A percentile compares a stretch with the other conserved stretches of the same genome.
These are phyloP conservation scores for Sequoia sempervirens DNA, from an alignment of 75 land plant genomes.

Conservation along the genomic window DNA sequence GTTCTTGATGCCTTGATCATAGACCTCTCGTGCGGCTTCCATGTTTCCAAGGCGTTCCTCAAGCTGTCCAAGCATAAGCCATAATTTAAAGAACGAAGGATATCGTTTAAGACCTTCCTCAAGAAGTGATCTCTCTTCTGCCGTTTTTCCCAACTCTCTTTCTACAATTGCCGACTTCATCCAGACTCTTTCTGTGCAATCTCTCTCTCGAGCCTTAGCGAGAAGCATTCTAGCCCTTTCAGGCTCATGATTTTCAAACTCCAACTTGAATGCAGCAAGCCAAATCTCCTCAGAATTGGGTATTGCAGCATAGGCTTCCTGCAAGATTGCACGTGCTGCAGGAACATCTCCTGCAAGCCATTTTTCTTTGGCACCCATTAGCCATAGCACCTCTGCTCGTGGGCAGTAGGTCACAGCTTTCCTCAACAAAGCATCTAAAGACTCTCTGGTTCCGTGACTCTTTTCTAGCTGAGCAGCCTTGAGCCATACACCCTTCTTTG, in stretches of 20 bases:
- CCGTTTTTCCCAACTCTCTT: constrained; percentile 77
- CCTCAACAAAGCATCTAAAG: constrained; percentile 73
- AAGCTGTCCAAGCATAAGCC: constrained; percentile 93
- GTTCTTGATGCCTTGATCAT: constrained; percentile 63
- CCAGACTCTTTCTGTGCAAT: constrained; percentile 93
- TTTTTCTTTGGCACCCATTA: constrained; percentile 98
- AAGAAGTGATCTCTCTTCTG: constrained; percentile 67
- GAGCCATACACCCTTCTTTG: constrained; percentile 95
- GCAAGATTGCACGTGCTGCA: constrained; percentile 77
- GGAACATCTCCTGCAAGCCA: constrained; percentile 99
- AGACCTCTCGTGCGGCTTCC: constrained; percentile 59
- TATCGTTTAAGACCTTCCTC: constrained; percentile 74
- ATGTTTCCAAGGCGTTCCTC: constrained; percentile 63
- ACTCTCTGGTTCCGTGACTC: constrained; percentile 89
- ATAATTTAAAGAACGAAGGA: constrained; percentile 76
- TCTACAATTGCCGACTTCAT: constrained; percentile 98
- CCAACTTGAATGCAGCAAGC: constrained; percentile 96
- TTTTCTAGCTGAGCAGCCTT: constrained; percentile 95
- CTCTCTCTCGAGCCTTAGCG: constrained; percentile 84
- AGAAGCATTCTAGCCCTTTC: constrained; percentile 89
- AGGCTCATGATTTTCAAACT: constrained; percentile 93
- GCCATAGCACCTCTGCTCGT: constrained; percentile 94
- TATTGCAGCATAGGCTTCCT: constrained; percentile 93
- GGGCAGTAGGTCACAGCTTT: constrained; percentile 86
- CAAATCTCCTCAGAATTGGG: constrained; percentile 94